Percentiles rank a stretch among this genome's conserved stretches.
Evolutionary conservation across 2,329 filamentous ascomycete species (phyloP).

Genomic region (Hymenoscyphus scutula): DNA sequence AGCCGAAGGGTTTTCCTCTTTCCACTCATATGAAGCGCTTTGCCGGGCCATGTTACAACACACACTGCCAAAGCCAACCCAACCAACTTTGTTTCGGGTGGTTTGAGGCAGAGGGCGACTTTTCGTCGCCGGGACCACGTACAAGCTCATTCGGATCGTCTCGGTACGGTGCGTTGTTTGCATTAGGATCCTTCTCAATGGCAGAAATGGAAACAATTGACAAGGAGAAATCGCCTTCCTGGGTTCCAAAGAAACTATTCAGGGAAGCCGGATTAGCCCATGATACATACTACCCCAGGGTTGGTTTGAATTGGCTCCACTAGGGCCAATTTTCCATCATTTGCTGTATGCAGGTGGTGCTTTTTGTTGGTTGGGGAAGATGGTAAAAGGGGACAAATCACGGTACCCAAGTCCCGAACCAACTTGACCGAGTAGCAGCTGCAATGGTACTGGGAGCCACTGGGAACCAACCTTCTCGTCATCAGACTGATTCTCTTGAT

Average conservation of each 20-base stretch:
- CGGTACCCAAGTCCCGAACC: background rate
- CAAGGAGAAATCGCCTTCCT: conserved; percentile 66
- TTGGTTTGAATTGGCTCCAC: background rate
- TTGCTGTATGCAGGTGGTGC: background rate
- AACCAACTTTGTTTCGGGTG: conserved; percentile 17
- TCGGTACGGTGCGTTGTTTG: conserved; percentile 18
- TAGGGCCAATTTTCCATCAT: background rate
- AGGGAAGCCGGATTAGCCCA: background rate
- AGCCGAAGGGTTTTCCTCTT: too few species aligned
- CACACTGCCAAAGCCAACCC: conserved; percentile 20
- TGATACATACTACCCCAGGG: background rate
- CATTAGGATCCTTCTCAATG: conserved; percentile 25
- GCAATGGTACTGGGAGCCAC: background rate
- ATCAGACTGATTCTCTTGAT: conserved; percentile 72
- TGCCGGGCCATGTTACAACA: conserved; percentile 5
- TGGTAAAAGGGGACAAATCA: background rate
- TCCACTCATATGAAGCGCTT: background rate
- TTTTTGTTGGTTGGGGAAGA: background rate
- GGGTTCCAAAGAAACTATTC: conserved; percentile 66
- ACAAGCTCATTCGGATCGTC: conserved; percentile 19
- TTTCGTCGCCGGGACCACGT: conserved; percentile 8
- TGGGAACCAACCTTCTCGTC: conserved; percentile 66
- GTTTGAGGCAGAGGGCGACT: background rate
- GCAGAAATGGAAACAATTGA: conserved; percentile 55
- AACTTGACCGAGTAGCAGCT: conserved; percentile 3